Evolutionary conservation across 2,329 filamentous ascomycete genomes (phyloP), one percentile per base, ranked within the genome.

Genomic region (Colletotrichum theobromicola): DNA sequence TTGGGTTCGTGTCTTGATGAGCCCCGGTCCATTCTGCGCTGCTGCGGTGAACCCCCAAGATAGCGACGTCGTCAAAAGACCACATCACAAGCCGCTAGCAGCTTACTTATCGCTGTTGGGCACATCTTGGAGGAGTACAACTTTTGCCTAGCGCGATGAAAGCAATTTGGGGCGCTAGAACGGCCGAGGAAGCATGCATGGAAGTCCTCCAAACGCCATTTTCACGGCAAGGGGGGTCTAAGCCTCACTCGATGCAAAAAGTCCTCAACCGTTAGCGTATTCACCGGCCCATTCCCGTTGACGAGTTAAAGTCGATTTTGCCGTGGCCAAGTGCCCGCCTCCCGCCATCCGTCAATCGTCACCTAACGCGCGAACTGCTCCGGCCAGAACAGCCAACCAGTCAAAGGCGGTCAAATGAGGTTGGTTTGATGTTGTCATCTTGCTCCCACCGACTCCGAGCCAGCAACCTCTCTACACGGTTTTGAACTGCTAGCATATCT

Each of bases 201-300:
- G 75, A 76, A 76, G 58, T 35, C 26, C 50, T 21, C 57, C 58
- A 61, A 66, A 73, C 58, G 70, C 63, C 73, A 73, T 65, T 55
- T 55, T 69, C 28, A 15, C 9, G 34, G 34, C 35, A 58, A 64
- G 64, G 69, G 58, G 58, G 73, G 72, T 75, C 70, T 73, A 75
- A 75, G 73, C 73, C 73, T 73, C 73, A 61, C 73, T 67, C 70
- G 57, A 73, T 72, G 53, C 72, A 75, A 75, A 73, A 75, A 75
- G 69, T 32, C 72, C 69, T 75, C 32, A 28, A 55, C 63, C 26
- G 57, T 69, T 73, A 64, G 73, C 70, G 73, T 30, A 53, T 28
- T 21, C 15, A 61, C 67, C 55, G 68, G 72, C n/a, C 37, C 63
- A 35, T 62, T 32, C 57, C 60, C 53, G 58, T 67, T 34, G 72